These are phyloP conservation scores for Epichloe uncinata DNA, from an alignment of 2,329 filamentous ascomycete genomes.

Conservation along the genomic window DNA sequence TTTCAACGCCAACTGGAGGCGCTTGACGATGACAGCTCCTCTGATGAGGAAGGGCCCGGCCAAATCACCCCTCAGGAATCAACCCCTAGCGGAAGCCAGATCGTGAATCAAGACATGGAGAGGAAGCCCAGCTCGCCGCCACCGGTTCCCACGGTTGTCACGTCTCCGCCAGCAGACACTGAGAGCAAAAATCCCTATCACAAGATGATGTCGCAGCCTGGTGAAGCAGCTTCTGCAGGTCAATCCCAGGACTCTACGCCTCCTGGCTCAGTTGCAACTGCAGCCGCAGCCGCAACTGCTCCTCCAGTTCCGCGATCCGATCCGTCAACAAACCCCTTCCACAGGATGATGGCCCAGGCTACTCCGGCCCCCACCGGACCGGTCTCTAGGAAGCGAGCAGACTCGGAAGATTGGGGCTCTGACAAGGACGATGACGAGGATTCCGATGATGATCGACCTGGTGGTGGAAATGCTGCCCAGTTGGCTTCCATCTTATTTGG, in stretches of 20 bases:
- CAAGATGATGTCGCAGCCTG: conserved; percentile 67
- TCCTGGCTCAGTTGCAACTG: conserved; percentile 1
- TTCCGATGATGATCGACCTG: conserved; percentile 66
- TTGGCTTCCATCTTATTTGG: conserved; percentile 92
- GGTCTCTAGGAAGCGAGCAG: conserved; percentile 40
- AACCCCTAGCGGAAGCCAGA: conserved; percentile 37
- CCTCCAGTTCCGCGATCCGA: conserved; percentile 31
- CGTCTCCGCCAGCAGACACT: conserved; percentile 44
- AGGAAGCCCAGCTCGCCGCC: conserved; percentile 38
- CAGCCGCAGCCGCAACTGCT: no score
- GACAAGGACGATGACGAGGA: conserved; percentile 51
- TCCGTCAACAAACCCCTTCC: conserved; percentile 89
- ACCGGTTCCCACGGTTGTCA: conserved; percentile 36
- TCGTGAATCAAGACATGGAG: conserved; percentile 41
- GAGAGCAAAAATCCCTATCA: conserved; percentile 95
- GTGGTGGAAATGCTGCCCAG: conserved; percentile 75
- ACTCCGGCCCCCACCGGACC: conserved; percentile 34
- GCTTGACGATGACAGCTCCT: conserved; percentile 59
- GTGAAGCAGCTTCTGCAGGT: conserved; percentile 35
- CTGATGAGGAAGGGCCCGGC: conserved; percentile 63
- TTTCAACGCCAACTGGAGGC: conserved; percentile 75
- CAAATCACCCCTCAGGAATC: conserved; percentile 51
- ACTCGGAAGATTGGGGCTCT: conserved; percentile 71
- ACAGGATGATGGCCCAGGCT: conserved; percentile 65
- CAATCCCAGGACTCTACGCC: conserved; percentile 23